Percentiles rank a stretch among this genome's conserved stretches.
These are phyloP conservation scores for Tolypocladium capitatum DNA, from an alignment of 2,329 filamentous ascomycete species.

Conservation along the genomic window DNA sequence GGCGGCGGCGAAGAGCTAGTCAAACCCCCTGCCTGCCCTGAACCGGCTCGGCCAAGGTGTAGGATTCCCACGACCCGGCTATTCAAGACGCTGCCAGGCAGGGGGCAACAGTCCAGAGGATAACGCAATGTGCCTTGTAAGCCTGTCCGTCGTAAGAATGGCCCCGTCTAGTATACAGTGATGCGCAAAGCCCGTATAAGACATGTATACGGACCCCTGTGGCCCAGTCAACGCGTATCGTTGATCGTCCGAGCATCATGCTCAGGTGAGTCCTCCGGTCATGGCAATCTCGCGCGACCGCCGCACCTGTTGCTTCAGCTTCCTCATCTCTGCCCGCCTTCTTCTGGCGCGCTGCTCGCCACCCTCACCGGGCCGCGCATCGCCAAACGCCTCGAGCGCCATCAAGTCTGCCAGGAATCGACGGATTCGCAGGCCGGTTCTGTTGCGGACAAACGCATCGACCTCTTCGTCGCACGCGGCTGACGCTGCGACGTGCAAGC, in stretches of 20 bases:
- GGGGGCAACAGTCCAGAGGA: no score
- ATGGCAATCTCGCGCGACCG: slow-evolving; percentile 15
- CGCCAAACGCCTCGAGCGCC: slow-evolving; percentile 32
- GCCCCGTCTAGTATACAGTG: neutral
- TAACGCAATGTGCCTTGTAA: neutral
- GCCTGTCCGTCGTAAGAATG: neutral
- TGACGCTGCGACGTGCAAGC: slow-evolving; percentile 40
- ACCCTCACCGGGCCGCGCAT: slow-evolving; percentile 12
- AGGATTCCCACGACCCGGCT: neutral
- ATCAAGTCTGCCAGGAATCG: slow-evolving; percentile 41
- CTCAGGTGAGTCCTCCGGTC: slow-evolving; percentile 6
- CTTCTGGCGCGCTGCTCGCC: slow-evolving; percentile 13
- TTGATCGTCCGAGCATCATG: no score
- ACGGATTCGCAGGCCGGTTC: slow-evolving; percentile 39
- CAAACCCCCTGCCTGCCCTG: neutral
- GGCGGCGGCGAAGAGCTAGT: neutral
- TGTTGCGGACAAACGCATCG: slow-evolving; percentile 36
- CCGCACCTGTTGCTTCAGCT: slow-evolving; percentile 22
- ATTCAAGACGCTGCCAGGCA: neutral
- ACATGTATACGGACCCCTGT: neutral
- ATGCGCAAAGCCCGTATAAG: neutral
- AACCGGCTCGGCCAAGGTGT: neutral
- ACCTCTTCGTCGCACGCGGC: slow-evolving; percentile 42
- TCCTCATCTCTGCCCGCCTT: slow-evolving; percentile 19
- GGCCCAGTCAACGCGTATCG: neutral